A percentile compares a stretch with the other conserved stretches of the same genome.
phyloP scores from a whole-genome alignment of 148 eudicot genomes.

The Selenicereus undatus region DNA sequence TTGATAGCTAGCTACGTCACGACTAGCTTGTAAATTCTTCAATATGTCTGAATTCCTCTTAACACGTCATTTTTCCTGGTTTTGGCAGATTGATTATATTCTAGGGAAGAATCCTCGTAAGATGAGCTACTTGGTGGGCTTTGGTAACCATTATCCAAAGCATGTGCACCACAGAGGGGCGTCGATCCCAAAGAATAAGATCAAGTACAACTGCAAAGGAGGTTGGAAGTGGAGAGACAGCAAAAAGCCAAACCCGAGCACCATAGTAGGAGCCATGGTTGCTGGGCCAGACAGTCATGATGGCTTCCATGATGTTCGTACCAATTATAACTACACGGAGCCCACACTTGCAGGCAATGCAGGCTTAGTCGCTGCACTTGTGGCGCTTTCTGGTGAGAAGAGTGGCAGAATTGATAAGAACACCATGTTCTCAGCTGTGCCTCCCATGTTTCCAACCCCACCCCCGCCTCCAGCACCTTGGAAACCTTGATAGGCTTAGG shows the following conservation, averaged over 20 bases:
- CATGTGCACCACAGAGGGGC: slow-evolving; percentile 93
- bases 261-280: slow-evolving; percentile 80
- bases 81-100: slow-evolving; percentile 68
- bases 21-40: background rate
- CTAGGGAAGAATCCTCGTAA: slow-evolving; percentile 83
- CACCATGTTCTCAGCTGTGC: slow-evolving; percentile 86
- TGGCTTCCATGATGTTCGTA: slow-evolving; percentile 76
- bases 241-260: slow-evolving; percentile 69
- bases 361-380: slow-evolving; percentile 81
- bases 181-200: slow-evolving; percentile 82
- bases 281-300: slow-evolving; percentile 88
- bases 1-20: background rate
- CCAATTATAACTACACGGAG: slow-evolving; percentile 87
- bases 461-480: slow-evolving; percentile 96
- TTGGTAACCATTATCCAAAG: slow-evolving; percentile 65
- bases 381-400: slow-evolving; percentile 70
- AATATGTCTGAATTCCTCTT: background rate
- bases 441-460: slow-evolving; percentile 86
- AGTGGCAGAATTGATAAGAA: slow-evolving; percentile 61
- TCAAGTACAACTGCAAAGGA: slow-evolving; percentile 84
- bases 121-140: slow-evolving; percentile 90
- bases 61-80: background rate
- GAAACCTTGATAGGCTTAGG: slow-evolving; percentile 49
- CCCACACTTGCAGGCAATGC: slow-evolving; percentile 93
- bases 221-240: slow-evolving; percentile 92